Evolutionary conservation across 768 basidiomycete species (phyloP), one percentile per base, ranked within the genome.

Genomic region (Suillus cothurnatus): DNA sequence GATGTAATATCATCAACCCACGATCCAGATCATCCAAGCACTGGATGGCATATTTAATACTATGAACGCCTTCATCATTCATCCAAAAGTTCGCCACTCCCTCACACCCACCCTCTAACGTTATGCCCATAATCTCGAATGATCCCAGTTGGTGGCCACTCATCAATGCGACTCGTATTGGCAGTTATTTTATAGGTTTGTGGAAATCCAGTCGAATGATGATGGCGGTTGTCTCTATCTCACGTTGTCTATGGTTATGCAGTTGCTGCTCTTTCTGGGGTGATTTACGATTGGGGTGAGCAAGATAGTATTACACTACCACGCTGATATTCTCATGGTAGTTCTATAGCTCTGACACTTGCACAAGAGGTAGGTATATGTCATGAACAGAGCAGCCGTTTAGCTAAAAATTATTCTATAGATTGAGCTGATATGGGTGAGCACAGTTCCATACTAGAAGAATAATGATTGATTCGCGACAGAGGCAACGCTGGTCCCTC

Each of bases 401-500:
- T 50, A 15, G 26, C 49, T 50, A 4, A 50, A 15, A 3, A 3
- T 50, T 6, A 15, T 50, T 17, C 7, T 3, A 50, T 50, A 50
- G 49, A 17, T 50, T 8, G 49, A 50, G 15, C 49, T 50, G 15
- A 7, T 50, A 23, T 50, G 49, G 26, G 49, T 50, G 49, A 50
- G 26, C 49, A 50, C 14, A 50, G 12, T 26, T 6, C 23, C 49
- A 23, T 14, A 26, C 26, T 17, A 26, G 49, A 26, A 15, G 49
- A 26, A 17, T 26, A 50, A 15, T 2, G 26, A 12, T 28, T 17
- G 26, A 50, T 50, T 50, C 15, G 15, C 5, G 23, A 28, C 26
- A 50, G 49, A 50, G 49, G 49, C 49, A 49, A 49, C 49, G 23
- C 23, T 49, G 49, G 49, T n/a, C n/a, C n/a, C n/a, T n/a, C n/a